Conservation (phyloP, 768 basidiomycete species). For the Naganishia vaughanmartiniae region DNA sequence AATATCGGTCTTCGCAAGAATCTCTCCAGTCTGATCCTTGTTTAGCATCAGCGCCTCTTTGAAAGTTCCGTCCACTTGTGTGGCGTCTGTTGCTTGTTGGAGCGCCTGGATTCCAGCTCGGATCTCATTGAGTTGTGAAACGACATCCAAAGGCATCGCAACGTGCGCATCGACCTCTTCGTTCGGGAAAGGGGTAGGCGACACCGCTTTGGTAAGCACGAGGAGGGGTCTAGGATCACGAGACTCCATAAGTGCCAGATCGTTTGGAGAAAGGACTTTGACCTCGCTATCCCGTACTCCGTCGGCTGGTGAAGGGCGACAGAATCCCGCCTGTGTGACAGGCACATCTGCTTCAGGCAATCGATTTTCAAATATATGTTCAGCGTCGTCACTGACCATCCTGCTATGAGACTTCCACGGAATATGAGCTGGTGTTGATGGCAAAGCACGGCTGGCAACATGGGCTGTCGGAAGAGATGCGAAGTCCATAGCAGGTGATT, state of each 20-base stretch:
- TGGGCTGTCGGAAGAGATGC: background rate
- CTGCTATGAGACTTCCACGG: background rate
- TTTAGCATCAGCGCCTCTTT: constrained; percentile 10
- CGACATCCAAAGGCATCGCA: background rate
- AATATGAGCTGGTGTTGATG: background rate
- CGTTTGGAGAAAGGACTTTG: too few relatives aligned
- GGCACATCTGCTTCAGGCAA: background rate
- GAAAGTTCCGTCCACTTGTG: background rate
- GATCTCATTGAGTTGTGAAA: background rate
- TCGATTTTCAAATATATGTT: background rate
- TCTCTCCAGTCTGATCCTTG: background rate
- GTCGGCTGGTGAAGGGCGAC: too few relatives aligned
- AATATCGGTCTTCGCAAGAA: background rate
- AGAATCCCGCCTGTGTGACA: background rate
- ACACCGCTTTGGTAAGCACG: background rate
- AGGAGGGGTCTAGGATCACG: too few relatives aligned
- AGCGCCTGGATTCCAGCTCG: background rate
- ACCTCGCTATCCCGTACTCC: too few relatives aligned
- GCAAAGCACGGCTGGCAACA: background rate
- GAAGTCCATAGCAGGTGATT: background rate
- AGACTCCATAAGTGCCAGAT: too few relatives aligned
- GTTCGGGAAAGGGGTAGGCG: background rate
- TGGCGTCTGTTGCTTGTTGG: background rate
- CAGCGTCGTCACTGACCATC: background rate
- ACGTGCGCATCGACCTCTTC: background rate